Percentiles rank a stretch among this genome's conserved stretches.
Conservation (phyloP, 1,139 yeast species). For the Candida tunisiensis region DNA sequence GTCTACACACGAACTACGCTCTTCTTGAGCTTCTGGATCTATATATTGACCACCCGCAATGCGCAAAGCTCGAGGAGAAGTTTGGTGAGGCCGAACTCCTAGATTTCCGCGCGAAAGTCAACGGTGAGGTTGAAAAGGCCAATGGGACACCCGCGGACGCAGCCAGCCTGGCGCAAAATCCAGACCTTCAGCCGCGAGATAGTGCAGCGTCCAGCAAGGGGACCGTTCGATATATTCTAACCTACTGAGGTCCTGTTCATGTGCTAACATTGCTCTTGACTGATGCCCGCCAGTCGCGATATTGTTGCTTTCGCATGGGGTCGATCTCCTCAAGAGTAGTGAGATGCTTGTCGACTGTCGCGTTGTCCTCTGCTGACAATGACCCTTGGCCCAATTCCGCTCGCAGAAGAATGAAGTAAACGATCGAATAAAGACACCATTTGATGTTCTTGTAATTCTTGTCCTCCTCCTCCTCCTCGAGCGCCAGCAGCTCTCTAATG, state of each 20-base stretch:
- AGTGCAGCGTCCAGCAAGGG: conserved; percentile 11
- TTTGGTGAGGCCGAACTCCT: conserved; percentile 5
- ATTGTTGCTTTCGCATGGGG: conserved; percentile 49
- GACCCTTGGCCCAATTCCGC: conserved; percentile 1
- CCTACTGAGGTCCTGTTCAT: conserved; percentile 11
- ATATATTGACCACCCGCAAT: conserved; percentile 16
- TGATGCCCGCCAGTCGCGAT: background rate
- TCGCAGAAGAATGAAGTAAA: conserved; percentile 5
- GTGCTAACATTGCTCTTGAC: conserved; percentile 1
- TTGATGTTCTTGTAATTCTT: too few species aligned
- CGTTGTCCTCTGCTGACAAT: conserved; percentile 11
- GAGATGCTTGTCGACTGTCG: conserved; percentile 16
- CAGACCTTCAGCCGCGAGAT: conserved; percentile 9
- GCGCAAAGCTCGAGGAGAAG: conserved; percentile 5
- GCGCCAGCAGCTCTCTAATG: conserved; percentile 19
- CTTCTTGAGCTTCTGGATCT: conserved; percentile 45
- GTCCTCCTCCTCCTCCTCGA: too few species aligned
- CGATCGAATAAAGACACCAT: conserved; percentile 21
- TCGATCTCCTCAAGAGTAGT: conserved; percentile 38
- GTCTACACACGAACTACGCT: conserved; percentile 36
- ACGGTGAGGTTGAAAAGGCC: background rate
- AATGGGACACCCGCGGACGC: background rate
- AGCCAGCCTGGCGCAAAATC: background rate
- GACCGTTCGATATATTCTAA: conserved; percentile 15
- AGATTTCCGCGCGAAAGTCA: conserved; percentile 2